Conservation (phyloP, 2,329 filamentous ascomycete genomes). For the Monilinia vaccinii-corymbosi region DNA sequence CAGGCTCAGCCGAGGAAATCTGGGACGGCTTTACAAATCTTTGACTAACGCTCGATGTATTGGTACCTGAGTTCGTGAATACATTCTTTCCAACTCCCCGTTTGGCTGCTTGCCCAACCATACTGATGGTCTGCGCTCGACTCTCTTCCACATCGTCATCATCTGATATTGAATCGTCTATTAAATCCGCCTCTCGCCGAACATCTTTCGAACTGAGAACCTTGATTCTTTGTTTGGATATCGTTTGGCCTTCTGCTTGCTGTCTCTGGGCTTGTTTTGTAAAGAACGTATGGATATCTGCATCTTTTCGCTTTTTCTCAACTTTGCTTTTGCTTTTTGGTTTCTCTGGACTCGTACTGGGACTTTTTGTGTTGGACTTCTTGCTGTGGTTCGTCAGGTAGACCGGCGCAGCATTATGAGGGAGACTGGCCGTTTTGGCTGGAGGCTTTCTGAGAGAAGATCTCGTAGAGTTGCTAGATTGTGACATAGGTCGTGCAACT, state of each 20-base stretch:
- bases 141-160: slow-evolving; percentile 46
- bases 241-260: slow-evolving; percentile 16
- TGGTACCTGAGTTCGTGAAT: slow-evolving; percentile 20
- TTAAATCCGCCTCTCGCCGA: slow-evolving; percentile 39
- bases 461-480: slow-evolving; percentile 18
- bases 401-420: slow-evolving; percentile 25
- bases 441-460: slow-evolving; percentile 20
- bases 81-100: slow-evolving; percentile 39
- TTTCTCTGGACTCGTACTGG: slow-evolving; percentile 40
- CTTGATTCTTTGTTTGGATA: slow-evolving; percentile 28
- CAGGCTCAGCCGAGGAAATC: slow-evolving; percentile 12
- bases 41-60: slow-evolving; percentile 35
- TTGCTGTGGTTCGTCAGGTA: slow-evolving; percentile 25
- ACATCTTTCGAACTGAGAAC: slow-evolving; percentile 36
- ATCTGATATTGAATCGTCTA: slow-evolving; percentile 41
- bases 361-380: slow-evolving; percentile 25
- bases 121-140: slow-evolving; percentile 42
- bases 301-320: slow-evolving; percentile 44
- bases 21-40: slow-evolving; percentile 41
- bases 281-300: slow-evolving; percentile 50
- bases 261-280: slow-evolving; percentile 49
- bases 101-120: slow-evolving; percentile 46
- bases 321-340: slow-evolving; percentile 32
- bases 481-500: slow-evolving; percentile 3
- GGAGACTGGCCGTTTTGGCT: slow-evolving; percentile 23